Conservation (phyloP, 805 yeast genomes). For the Candida argentea region DNA sequence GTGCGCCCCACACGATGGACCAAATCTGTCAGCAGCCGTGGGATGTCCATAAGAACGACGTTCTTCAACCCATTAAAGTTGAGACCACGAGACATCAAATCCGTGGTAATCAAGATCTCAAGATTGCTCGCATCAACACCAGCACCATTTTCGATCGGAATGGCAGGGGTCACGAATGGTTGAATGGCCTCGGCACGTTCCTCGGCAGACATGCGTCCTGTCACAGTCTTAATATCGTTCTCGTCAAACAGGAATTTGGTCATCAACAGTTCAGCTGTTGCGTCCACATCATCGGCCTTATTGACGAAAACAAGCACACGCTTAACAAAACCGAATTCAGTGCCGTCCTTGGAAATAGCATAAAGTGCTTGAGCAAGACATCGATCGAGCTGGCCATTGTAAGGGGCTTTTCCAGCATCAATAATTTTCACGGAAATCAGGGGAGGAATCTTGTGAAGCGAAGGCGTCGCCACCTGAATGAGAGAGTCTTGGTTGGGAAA, state of each 20-base stretch:
- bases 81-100: constrained; percentile 80
- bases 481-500: constrained; percentile 50
- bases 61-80: constrained; percentile 77
- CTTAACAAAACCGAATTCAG: constrained; percentile 68
- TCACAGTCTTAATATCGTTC: constrained; percentile 50
- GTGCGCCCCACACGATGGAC: constrained; percentile 92
- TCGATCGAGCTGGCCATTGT: constrained; percentile 70
- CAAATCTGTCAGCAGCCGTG: constrained; percentile 73
- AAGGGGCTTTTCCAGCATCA: constrained; percentile 72
- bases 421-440: constrained; percentile 63
- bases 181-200: constrained; percentile 49
- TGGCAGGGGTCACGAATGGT: constrained; percentile 58
- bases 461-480: constrained; percentile 63
- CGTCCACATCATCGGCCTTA: constrained; percentile 50
- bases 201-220: constrained; percentile 53
- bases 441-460: constrained; percentile 75
- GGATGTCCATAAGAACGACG: constrained; percentile 77
- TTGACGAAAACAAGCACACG: constrained; percentile 82
- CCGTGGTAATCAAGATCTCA: constrained; percentile 78
- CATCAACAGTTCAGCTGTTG: constrained; percentile 45
- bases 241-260: constrained; percentile 23
- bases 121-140: constrained; percentile 24
- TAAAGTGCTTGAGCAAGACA: constrained; percentile 84
- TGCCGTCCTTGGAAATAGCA: constrained; percentile 75
- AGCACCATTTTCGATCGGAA: constrained; percentile 22